phyloP scores from a whole-genome alignment of 345 rosid species.

The Boechera retrofracta region DNA sequence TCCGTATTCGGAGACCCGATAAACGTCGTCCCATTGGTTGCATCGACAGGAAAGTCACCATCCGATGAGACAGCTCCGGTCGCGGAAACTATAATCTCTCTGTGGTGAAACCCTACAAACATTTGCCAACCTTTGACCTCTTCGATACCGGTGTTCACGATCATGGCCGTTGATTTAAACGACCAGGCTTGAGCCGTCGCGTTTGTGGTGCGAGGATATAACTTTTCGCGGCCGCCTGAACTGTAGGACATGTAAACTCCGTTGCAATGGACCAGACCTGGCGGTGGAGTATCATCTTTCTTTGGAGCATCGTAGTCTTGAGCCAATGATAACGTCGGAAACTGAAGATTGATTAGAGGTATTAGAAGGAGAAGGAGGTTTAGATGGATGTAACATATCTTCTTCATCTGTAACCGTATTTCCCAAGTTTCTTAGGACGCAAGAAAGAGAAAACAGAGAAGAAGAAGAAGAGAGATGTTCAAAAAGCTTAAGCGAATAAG shows the following conservation, averaged over 20 bases:
- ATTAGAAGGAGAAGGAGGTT: slow-evolving; percentile 30
- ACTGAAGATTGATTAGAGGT: slow-evolving; percentile 32
- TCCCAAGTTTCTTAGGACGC: slow-evolving; percentile 35
- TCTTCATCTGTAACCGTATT: slow-evolving; percentile 40
- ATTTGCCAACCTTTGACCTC: slow-evolving; percentile 82
- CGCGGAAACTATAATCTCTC: slow-evolving; percentile 69
- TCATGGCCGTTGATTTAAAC: slow-evolving; percentile 63
- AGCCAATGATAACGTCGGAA: slow-evolving; percentile 39
- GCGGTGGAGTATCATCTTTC: slow-evolving; percentile 49
- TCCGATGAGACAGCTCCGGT: slow-evolving; percentile 59
- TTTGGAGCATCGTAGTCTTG: slow-evolving; percentile 53
- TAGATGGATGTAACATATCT: slow-evolving; percentile 22
- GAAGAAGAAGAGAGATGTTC: slow-evolving; percentile 25
- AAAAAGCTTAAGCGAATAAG: slow-evolving; percentile 32
- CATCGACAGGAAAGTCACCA: slow-evolving; percentile 70
- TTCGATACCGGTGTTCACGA: slow-evolving; percentile 65
- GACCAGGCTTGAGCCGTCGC: slow-evolving; percentile 89
- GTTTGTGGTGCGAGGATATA: slow-evolving; percentile 67
- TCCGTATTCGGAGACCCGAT: slow-evolving; percentile 63
- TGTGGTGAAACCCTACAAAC: slow-evolving; percentile 65
- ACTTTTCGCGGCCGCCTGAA: slow-evolving; percentile 61
- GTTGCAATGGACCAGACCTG: slow-evolving; percentile 59
- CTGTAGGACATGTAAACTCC: slow-evolving; percentile 72
- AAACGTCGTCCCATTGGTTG: slow-evolving; percentile 73
- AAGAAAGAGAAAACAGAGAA: slow-evolving; percentile 40